Conservation (phyloP, 169 alveolate species). For the Plasmodium vinckei region DNA sequence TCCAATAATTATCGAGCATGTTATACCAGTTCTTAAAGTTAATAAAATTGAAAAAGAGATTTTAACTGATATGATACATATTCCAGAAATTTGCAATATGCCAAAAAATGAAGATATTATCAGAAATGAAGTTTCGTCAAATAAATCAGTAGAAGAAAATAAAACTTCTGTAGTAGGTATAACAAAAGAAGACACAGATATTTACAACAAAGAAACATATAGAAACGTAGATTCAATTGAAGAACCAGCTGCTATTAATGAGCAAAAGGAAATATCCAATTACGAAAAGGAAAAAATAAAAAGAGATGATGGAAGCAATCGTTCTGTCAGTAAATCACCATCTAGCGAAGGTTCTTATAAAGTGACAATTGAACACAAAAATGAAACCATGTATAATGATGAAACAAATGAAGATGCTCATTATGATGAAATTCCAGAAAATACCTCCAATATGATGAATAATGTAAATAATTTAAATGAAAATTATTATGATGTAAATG, state of each 20-base stretch:
- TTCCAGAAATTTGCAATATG: constrained; percentile 66
- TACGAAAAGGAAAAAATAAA: constrained; percentile 10
- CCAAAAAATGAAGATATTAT: constrained; percentile 2
- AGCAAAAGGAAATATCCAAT: constrained; percentile 2
- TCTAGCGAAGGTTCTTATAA: constrained; percentile 23
- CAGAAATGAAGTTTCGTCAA: constrained; percentile 6
- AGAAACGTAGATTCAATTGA: constrained; percentile 35
- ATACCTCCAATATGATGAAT: not conserved
- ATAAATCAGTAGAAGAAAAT: not conserved
- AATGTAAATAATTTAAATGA: constrained; percentile 12
- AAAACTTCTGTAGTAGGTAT: constrained; percentile 10
- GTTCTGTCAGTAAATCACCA: not conserved
- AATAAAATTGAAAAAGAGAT: constrained; percentile 55
- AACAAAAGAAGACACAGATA: constrained; percentile 15
- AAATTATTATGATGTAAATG: constrained; percentile 29
- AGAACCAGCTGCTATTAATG: constrained; percentile 6
- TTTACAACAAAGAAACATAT: constrained; percentile 41
- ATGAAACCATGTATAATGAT: constrained; percentile 51
- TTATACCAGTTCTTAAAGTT: constrained; percentile 62
- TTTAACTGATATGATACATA: constrained; percentile 38
- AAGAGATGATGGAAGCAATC: not conserved
- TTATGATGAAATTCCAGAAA: constrained; percentile 10
- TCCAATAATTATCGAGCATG: constrained; percentile 68
- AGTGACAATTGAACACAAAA: constrained; percentile 13
- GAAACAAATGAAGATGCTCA: constrained; percentile 41